Evolutionary conservation across 768 basidiomycete genomes (phyloP), one percentile per base, ranked within the genome.

Genomic region (Tulasnella sp.): DNA sequence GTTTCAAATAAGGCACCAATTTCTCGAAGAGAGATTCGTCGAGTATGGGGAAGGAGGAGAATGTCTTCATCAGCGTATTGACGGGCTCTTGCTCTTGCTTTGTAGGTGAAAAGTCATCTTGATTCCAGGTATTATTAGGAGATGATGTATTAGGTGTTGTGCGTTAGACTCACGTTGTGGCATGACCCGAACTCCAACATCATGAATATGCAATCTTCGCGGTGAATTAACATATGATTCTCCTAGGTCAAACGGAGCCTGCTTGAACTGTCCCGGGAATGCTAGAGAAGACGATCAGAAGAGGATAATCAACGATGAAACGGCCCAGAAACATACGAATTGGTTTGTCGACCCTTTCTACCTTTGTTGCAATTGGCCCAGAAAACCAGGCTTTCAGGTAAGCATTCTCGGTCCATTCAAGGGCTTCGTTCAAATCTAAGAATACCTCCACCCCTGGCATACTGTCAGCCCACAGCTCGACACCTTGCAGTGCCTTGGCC

Each of bases 391-490:
- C 80, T 47, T 75, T 76, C 55, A 96, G 61, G 66, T 95, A 95
- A 0, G 78, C 83, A 65, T 96, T 96, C 67, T 96, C 91, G 0
- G 88, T 92, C 91, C 91, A 93, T 65, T 98, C 93, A 71, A 96
- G 75, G 0, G 89, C 92, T 56, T 95, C 88, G 58, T 83, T 91
- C 58, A 91, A 71, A 5, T 77, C 79, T 50, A 72, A 70, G 58
- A 95, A 91, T 13, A 86, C 62, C 66, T 92, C 89, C 12, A 95
- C 89, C 4, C 78, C 73, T 0, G 76, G 73, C 20, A 79, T 74
- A n/a, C 78, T 76, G 33, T 65, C 64, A 4, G 64, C 61, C 69
- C 95, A 73, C 1, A 96, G 73, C 6, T 79, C 83, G 0, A 93
- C 92, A 49, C 78, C 81, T 35, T 72, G 65, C 50, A 99, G 64